Evolutionary conservation across 257 asterid species (phyloP).

Genomic region (Dorcoceras hygrometricum): DNA sequence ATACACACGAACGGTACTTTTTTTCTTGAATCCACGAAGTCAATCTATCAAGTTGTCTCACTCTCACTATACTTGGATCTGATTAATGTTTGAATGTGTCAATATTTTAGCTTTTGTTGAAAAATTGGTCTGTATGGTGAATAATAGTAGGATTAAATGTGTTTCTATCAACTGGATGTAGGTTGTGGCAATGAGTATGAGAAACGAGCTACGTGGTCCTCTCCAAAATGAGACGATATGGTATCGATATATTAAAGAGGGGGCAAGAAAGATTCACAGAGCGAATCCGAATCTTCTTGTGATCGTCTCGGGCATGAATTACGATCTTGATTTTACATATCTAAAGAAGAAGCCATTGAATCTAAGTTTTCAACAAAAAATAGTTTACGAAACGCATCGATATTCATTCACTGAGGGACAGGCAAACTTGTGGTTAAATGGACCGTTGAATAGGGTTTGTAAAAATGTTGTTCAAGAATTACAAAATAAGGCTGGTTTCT

Average conservation of each 20-base stretch:
- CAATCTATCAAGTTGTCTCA: too few relatives aligned
- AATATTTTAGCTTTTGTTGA: too few relatives aligned
- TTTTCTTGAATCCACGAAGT: too few relatives aligned
- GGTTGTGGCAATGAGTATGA: slow-evolving; percentile 57
- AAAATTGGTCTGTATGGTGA: too few relatives aligned
- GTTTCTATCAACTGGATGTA: slow-evolving; percentile 8
- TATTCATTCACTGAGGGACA: slow-evolving; percentile 35
- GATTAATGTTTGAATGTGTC: not conserved
- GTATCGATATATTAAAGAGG: slow-evolving; percentile 37
- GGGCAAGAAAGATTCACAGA: slow-evolving; percentile 38
- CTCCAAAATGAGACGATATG: slow-evolving; percentile 37
- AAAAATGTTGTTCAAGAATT: slow-evolving; percentile 21
- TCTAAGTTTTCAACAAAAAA: slow-evolving; percentile 28
- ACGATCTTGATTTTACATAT: slow-evolving; percentile 37
- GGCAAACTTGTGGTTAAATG: slow-evolving; percentile 22
- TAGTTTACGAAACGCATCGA: slow-evolving; percentile 54
- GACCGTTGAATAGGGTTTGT: slow-evolving; percentile 32
- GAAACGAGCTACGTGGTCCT: slow-evolving; percentile 69
- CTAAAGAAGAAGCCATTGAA: slow-evolving; percentile 32
- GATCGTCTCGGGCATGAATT: slow-evolving; percentile 45
- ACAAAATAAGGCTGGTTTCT: slow-evolving; percentile 33
- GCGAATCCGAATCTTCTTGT: slow-evolving; percentile 44
- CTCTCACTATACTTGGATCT: not conserved
- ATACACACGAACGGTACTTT: slow-evolving; percentile 38
- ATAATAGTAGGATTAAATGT: too few relatives aligned